phyloP scores from a whole-genome alignment of 192 early-diverging fungal species.

The Chytriomyces confervae region DNA sequence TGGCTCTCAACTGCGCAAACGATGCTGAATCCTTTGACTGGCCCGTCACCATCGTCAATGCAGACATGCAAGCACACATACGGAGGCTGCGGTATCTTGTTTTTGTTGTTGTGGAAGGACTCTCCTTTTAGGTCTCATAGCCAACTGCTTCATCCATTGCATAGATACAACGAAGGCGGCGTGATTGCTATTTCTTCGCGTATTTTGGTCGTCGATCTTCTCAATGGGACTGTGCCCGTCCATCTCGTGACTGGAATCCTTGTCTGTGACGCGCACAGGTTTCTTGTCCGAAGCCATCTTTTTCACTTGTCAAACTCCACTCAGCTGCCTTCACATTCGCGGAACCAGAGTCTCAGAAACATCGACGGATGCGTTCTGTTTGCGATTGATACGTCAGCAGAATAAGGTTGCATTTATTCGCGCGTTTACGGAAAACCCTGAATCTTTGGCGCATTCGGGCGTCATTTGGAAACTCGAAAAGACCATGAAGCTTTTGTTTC shows the following conservation, averaged over 20 bases:
- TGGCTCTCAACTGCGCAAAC: slow-evolving; percentile 75
- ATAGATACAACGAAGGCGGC: slow-evolving; percentile 80
- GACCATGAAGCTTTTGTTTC: slow-evolving; percentile 76
- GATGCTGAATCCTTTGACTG: slow-evolving; percentile 54
- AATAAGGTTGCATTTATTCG: slow-evolving; percentile 90
- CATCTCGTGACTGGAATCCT: slow-evolving; percentile 82
- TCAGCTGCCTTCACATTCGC: background rate
- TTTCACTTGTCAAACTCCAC: background rate
- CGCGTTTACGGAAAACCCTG: slow-evolving; percentile 89
- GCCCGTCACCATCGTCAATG: slow-evolving; percentile 56
- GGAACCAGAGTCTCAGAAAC: slow-evolving; percentile 67
- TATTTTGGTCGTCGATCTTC: slow-evolving; percentile 89
- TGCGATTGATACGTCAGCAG: slow-evolving; percentile 77
- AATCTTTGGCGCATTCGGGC: slow-evolving; percentile 63
- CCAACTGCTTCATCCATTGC: background rate
- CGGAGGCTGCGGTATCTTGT: background rate
- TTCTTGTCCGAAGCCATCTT: slow-evolving; percentile 4
- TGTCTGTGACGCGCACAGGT: slow-evolving; percentile 86
- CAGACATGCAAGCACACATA: slow-evolving; percentile 55
- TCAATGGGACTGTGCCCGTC: slow-evolving; percentile 76
- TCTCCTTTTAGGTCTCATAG: background rate
- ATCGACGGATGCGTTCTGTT: slow-evolving; percentile 88
- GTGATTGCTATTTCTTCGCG: slow-evolving; percentile 82
- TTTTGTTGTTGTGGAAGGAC: background rate
- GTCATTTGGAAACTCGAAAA: slow-evolving; percentile 91